Evolutionary conservation across 768 basidiomycete species (phyloP).

Genomic region (Panaeolus cyanescens): DNA sequence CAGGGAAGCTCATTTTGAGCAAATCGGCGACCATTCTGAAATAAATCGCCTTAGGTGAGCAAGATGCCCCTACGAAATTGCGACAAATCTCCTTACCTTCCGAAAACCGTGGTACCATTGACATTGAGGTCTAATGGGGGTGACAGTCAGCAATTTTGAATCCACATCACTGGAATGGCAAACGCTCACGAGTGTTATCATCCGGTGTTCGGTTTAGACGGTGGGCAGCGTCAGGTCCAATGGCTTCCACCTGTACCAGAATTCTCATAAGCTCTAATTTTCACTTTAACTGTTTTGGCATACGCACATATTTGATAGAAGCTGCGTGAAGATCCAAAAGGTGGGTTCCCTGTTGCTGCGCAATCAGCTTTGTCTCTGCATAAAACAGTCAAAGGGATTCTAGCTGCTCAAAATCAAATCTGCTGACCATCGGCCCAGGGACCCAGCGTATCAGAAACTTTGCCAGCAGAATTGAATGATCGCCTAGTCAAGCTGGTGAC

Average conservation of each 20-base stretch:
- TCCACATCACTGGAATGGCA: not conserved
- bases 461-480: constrained; percentile 36
- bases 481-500: constrained; percentile 43
- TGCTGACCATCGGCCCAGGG: constrained; percentile 43
- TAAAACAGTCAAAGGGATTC: not conserved
- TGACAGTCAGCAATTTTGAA: not conserved
- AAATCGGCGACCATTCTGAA: constrained; percentile 41
- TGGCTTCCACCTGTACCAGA: constrained; percentile 32
- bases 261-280: not conserved
- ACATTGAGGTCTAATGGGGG: constrained; percentile 31
- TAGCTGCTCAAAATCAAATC: too few relatives aligned
- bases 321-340: constrained; percentile 38
- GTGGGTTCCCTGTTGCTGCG: constrained; percentile 37
- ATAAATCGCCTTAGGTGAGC: not conserved
- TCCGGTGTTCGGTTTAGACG: constrained; percentile 37
- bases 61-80: too few relatives aligned
- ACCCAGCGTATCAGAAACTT: constrained; percentile 34
- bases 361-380: constrained; percentile 34
- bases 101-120: constrained; percentile 44
- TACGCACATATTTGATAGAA: constrained; percentile 36
- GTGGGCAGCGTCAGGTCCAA: constrained; percentile 41
- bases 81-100: constrained; percentile 24
- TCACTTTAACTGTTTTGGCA: not conserved
- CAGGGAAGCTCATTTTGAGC: constrained; percentile 33
- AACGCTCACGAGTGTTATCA: constrained; percentile 36